Conservation (phyloP, 169 alveolate species). For the Toxoplasma gondii region DNA sequence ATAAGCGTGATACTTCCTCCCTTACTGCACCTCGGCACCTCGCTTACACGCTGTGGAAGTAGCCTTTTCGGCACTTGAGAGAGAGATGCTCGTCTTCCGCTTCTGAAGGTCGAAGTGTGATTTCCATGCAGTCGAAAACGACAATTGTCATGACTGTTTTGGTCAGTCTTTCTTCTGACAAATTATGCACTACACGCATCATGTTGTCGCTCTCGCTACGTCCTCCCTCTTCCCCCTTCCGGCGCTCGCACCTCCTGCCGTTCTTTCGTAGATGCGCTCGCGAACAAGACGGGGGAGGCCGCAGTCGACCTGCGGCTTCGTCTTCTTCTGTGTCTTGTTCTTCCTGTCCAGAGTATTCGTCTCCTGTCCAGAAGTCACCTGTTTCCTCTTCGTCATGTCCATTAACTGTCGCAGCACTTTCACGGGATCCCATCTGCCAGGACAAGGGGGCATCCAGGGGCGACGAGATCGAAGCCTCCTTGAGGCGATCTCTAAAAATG, state of each 20-base stretch:
- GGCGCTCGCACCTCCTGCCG: neutral
- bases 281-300: neutral
- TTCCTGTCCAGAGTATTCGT: too few species aligned
- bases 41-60: constrained; percentile 6
- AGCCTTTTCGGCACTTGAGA: constrained; percentile 2
- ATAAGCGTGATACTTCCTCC: too few species aligned
- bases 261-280: neutral
- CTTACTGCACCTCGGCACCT: too few species aligned
- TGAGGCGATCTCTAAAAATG: too few species aligned
- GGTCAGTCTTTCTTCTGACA: neutral
- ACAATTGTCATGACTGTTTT: constrained; percentile 22
- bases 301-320: neutral
- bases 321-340: neutral
- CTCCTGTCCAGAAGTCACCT: too few species aligned
- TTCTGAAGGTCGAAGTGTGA: neutral
- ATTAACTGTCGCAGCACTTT: too few species aligned
- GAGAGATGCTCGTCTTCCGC: neutral
- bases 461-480: too few species aligned
- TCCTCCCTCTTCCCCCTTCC: neutral
- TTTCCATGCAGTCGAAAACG: constrained; percentile 1
- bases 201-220: neutral
- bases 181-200: neutral
- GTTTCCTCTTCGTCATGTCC: too few species aligned
- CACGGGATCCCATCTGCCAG: too few species aligned
- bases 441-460: too few species aligned